Conservation (phyloP, 768 basidiomycete genomes). For the Tricholoma terreum region DNA sequence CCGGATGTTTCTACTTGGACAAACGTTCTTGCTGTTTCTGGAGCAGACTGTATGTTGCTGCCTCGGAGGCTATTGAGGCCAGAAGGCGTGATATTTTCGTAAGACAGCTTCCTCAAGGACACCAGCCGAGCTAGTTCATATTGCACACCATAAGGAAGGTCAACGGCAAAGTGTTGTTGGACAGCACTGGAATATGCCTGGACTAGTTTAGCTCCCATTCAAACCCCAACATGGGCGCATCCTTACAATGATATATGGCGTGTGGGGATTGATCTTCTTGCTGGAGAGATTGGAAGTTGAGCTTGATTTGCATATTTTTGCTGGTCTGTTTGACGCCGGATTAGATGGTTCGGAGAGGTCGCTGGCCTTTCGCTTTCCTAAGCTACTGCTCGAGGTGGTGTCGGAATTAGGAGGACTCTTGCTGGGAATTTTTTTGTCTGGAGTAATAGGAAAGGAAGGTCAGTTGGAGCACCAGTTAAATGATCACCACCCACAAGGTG, state of each 20-base stretch:
- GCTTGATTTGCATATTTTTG: conserved; percentile 4
- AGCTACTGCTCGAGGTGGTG: conserved; percentile 15
- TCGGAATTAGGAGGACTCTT: conserved; percentile 17
- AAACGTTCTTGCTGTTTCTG: conserved; percentile 18
- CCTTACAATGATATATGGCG: conserved; percentile 20
- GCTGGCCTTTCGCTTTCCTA: conserved; percentile 27
- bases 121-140: conserved; percentile 50
- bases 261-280: background rate
- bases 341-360: conserved; percentile 14
- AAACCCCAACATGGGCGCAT: background rate
- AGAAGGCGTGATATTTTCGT: conserved; percentile 25
- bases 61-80: conserved; percentile 27
- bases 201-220: background rate
- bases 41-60: conserved; percentile 29
- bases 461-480: background rate
- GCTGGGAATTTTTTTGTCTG: background rate
- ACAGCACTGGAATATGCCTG: conserved; percentile 14
- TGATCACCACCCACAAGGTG: background rate
- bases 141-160: conserved; percentile 40
- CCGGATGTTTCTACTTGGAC: background rate
- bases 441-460: background rate
- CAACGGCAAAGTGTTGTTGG: conserved; percentile 16
- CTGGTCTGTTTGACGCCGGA: conserved; percentile 3
- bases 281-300: background rate
- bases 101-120: conserved; percentile 20